Conservation (phyloP, 176 grass and related monocot species). For the Oryza rufipogon region DNA sequence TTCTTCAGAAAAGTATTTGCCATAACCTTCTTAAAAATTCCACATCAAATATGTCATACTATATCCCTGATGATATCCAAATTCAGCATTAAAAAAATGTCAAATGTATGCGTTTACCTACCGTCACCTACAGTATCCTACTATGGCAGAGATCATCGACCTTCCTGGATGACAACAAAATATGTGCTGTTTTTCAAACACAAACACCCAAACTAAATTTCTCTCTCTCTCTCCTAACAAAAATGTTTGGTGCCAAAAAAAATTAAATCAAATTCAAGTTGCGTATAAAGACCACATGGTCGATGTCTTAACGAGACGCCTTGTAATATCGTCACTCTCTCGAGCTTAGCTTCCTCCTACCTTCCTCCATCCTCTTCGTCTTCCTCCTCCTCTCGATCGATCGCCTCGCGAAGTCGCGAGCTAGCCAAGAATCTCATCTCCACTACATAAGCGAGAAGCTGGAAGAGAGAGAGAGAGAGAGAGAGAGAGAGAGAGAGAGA, state of each 20-base stretch:
- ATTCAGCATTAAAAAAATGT: neutral
- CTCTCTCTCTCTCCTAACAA: neutral
- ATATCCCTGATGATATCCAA: neutral
- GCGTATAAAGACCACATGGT: constrained; percentile 46
- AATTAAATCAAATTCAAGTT: constrained; percentile 38
- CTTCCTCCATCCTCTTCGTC: constrained; percentile 49
- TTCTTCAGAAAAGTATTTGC: neutral
- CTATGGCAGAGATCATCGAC: constrained; percentile 10
- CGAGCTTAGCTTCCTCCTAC: constrained; percentile 50
- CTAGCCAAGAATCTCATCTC: neutral
- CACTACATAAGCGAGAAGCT: constrained; percentile 33
- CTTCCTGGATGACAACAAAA: constrained; percentile 35
- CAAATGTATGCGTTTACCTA: neutral
- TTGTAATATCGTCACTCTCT: constrained; percentile 32
- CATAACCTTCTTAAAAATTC: neutral
- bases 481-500: neutral
- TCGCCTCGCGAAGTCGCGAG: neutral
- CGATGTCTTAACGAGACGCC: constrained; percentile 20
- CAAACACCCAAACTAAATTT: neutral
- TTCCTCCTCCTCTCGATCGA: too few relatives aligned
- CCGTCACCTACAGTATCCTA: neutral
- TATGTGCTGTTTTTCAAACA: constrained; percentile 17
- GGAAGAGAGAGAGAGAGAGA: neutral
- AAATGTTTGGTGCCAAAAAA: constrained; percentile 18
- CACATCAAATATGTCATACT: too few relatives aligned